Percentiles rank a stretch among this genome's conserved stretches.
phyloP scores from a whole-genome alignment of 169 alveolate species.

The Neospora caninum region DNA sequence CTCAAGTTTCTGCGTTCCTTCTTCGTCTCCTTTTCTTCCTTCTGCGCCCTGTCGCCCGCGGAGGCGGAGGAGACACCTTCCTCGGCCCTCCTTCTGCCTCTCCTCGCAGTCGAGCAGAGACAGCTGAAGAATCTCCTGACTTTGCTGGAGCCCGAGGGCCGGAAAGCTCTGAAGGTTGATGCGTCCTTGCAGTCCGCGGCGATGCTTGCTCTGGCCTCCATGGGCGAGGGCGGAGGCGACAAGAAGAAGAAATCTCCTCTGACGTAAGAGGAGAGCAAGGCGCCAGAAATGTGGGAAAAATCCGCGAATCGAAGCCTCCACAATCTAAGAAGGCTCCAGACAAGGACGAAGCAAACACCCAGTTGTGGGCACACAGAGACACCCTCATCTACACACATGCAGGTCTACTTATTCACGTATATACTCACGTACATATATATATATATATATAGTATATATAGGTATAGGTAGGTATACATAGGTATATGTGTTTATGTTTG shows the following conservation, averaged over 20 bases:
- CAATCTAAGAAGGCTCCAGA: no score
- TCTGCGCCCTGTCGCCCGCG: conserved; percentile 6
- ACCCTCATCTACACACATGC: background rate
- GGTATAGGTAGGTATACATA: no score
- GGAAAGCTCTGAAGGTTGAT: background rate
- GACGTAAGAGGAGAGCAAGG: background rate
- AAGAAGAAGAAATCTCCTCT: background rate
- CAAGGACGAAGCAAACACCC: no score
- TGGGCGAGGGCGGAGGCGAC: background rate
- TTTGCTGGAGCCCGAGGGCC: conserved; percentile 7
- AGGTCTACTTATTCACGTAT: no score
- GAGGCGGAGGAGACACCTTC: background rate
- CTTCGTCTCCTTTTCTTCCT: background rate
- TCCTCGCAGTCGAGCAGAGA: conserved; percentile 59
- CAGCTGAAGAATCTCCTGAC: conserved; percentile 34
- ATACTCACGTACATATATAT: no score
- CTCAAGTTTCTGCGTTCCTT: conserved; percentile 46
- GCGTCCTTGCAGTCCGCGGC: background rate
- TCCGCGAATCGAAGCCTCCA: no score
- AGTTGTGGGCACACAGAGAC: no score
- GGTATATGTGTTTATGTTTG: background rate
- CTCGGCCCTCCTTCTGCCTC: conserved; percentile 23
- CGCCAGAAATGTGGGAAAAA: no score
- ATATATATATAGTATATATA: no score
- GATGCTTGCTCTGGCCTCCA: background rate